These are phyloP conservation scores for Leonotis leonurus DNA, from an alignment of 257 asterid species.

Conservation along the genomic window DNA sequence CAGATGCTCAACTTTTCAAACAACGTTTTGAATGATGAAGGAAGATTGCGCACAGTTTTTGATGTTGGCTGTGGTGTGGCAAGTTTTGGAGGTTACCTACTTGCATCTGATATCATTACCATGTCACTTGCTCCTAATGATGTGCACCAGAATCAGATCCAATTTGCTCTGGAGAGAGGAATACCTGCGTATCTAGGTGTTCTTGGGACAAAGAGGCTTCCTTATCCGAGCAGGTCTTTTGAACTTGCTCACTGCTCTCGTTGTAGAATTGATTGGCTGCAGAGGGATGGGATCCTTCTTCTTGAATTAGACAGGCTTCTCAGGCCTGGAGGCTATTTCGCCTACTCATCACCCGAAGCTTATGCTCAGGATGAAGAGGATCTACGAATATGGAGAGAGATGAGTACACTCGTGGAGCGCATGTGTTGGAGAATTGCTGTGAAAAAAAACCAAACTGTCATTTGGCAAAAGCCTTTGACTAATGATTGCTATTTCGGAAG, in stretches of 20 bases:
- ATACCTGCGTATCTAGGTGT: constrained; percentile 95
- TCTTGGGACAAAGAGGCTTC: constrained; percentile 94
- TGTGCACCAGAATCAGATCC: constrained; percentile 95
- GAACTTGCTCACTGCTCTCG: constrained; percentile 96
- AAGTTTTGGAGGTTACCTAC: constrained; percentile 92
- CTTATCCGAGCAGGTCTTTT: constrained; percentile 93
- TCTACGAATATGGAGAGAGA: constrained; percentile 71
- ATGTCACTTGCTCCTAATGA: constrained; percentile 96
- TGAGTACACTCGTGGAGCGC: constrained; percentile 82
- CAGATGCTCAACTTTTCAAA: constrained; percentile 85
- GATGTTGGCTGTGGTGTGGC: constrained; percentile 99
- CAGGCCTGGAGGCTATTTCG: constrained; percentile 94
- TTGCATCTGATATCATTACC: constrained; percentile 70
- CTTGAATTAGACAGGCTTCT: constrained; percentile 89
- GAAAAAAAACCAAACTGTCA: constrained; percentile 77
- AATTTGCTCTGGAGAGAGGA: constrained; percentile 93
- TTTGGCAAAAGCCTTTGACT: constrained; percentile 88
- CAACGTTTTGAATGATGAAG: constrained; percentile 61
- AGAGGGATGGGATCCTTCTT: constrained; percentile 87
- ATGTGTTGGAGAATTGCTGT: constrained; percentile 95
- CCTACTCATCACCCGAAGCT: constrained; percentile 93
- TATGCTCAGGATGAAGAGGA: constrained; percentile 96
- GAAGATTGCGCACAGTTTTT: constrained; percentile 72
- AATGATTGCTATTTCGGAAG: constrained; percentile 72
- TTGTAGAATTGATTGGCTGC: constrained; percentile 94